Base-by-base conservation (phyloP, 495 filamentous ascomycete species). In the Penicillium tannophilum region DNA sequence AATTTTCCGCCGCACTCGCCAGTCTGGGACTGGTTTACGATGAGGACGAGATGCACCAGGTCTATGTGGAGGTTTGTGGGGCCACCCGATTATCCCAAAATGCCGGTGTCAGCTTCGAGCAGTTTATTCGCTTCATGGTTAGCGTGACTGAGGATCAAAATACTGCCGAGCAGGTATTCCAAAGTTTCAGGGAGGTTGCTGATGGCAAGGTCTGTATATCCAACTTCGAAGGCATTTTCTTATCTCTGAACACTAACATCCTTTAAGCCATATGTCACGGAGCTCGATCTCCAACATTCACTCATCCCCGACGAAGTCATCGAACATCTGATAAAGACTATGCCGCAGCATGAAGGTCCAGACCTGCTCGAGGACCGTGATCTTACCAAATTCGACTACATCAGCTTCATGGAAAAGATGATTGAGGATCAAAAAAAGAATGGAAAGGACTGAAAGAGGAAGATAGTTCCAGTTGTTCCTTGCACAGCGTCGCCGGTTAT, bases 41-140 rank as follows among this genome's bases (percentile, higher is more conserved):
- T 64, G 92, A 97, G 65, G 85, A 90, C 16, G 94, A 98, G 74
- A 98, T 97, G 95, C 92, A 97, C 67, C 84, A 91, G 33, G 91
- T 92, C 56, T 98, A 95, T 68, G 63, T 86, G 28, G 86, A 88
- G 24, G 92, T 91, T n/a, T 90, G 90, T 56, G 88, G 75, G 6
- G 64, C 69, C 8, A 61, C 58, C 20, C 64, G 75, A 24, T 64
- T 78, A 2, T 58, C 70, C 19, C 75, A 77, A 28, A 76, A 74
- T 56, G 74, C 72, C 23, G 82, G 87, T 58, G 94, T 98, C 52
- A 93, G 90, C 9, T 98, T 98, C 69, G 94, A 98, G 76, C 95
- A 97, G 72, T 98, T 98, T 70, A 98, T 98, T 72, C 84, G 89
- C 23, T 98, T 98, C 77, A 98, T 98, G 94, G 94, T 98, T 8